Evolutionary conservation across 2,329 filamentous ascomycete genomes (phyloP), one percentile per base, ranked within the genome.

Genomic region (Fusarium drepaniforme): DNA sequence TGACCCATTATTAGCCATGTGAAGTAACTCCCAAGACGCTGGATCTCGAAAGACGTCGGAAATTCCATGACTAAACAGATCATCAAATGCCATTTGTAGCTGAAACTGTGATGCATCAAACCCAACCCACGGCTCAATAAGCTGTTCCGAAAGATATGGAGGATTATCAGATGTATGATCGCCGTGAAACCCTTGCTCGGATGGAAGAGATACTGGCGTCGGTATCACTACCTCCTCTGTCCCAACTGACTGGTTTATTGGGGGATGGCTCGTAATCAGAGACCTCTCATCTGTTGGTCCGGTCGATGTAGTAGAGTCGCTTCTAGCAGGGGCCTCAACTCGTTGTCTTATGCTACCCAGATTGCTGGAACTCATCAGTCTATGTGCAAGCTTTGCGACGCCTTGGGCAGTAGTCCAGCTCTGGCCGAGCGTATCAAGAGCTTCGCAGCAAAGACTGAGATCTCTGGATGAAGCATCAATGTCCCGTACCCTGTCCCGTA

Each of bases 321-420:
- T 59, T n/a, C 5, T 40, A 30, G 42, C 57, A n/a, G 57, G 9
- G 13, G 11, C 23, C 9, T 30, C 35, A 28, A 21, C 23, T 28
- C 35, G 23, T 12, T 53, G 59, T n/a, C n/a, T 56, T 3, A 16
- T 38, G 28, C 12, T 35, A 0, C 38, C 23, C 33, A 35, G 37
- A 28, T 49, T 71, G 9, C 21, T 60, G 15, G 60, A 60, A 25
- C 53, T 61, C 67, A 44, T 67, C 4, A 72, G 15, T 23, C 46
- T 53, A 5, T 60, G 62, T 6, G 67, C 67, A 4, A 72, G 59
- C 16, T 59, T 72, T 9, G 70, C 67, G 13, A 72, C 51, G 3
- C 63, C 63, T n/a, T 67, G 65, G 4, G 65, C 67, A 15, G 67
- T 72, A 3, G 70, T 72, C 70, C 67, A 72, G 13, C 51, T 57